Evolutionary conservation across 1,284 basidiomycete genomes (phyloP).

Genomic region (Polyporus tsugae): DNA sequence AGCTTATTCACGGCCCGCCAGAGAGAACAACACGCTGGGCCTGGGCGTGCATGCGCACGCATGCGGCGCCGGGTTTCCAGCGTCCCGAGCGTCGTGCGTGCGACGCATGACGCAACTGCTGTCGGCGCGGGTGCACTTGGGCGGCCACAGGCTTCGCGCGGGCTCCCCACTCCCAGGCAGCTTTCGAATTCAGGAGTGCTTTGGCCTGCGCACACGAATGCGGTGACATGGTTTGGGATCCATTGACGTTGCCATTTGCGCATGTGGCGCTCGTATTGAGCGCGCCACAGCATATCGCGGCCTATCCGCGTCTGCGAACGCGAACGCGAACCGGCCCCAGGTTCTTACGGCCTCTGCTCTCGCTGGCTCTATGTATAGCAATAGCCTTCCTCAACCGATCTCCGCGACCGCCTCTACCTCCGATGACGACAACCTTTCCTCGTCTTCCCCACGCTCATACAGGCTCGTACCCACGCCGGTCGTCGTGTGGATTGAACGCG

Average conservation of each 20-base stretch:
- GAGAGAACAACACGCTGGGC: neutral
- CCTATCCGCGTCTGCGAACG: slow-evolving; percentile 1
- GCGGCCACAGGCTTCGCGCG: neutral
- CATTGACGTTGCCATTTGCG: slow-evolving; percentile 2
- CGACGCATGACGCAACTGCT: slow-evolving; percentile 4
- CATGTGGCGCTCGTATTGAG: neutral
- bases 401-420: neutral
- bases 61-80: neutral
- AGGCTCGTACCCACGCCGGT: neutral
- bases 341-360: neutral
- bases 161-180: slow-evolving; percentile 1
- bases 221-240: neutral
- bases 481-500: neutral
- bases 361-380: neutral
- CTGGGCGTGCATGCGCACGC: neutral
- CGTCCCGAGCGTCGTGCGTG: too few relatives aligned
- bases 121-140: slow-evolving; percentile 1
- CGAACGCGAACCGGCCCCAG: neutral
- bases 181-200: neutral
- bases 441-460: slow-evolving; percentile 1
- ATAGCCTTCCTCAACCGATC: neutral
- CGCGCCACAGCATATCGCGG: neutral
- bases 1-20: neutral
- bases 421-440: neutral
- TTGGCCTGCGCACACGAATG: neutral